These are phyloP conservation scores for Rhizoctonia solani DNA, from an alignment of 1,284 basidiomycete genomes.

Conservation along the genomic window DNA sequence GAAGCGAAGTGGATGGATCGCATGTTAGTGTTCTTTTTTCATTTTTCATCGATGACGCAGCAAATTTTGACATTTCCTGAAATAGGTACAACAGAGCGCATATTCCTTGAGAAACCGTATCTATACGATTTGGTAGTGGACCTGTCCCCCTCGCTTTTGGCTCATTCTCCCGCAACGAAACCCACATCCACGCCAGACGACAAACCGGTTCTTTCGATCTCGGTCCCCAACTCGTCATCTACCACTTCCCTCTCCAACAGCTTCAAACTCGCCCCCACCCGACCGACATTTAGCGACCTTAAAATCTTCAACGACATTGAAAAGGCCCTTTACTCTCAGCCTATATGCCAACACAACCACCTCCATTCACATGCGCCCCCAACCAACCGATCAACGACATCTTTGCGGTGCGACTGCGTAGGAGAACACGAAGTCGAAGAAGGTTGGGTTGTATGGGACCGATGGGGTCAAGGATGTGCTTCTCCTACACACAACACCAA, in stretches of 20 bases:
- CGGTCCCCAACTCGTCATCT: conserved; percentile 41
- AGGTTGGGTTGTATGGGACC: conserved; percentile 31
- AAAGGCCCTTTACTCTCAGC: conserved; percentile 44
- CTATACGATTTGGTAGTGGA: conserved; percentile 79
- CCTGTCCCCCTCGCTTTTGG: conserved; percentile 46
- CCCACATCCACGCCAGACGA: conserved; percentile 57
- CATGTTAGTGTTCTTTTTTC: conserved; percentile 54
- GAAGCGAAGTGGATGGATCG: conserved; percentile 72
- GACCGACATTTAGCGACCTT: conserved; percentile 13
- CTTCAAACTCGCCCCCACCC: conserved; percentile 16
- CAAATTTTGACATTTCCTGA: not conserved
- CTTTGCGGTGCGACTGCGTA: not conserved
- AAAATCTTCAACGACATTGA: conserved; percentile 8
- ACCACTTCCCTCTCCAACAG: not conserved
- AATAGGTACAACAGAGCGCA: conserved; percentile 72
- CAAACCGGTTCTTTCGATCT: conserved; percentile 65
- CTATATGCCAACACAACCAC: conserved; percentile 16
- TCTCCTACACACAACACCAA: conserved; percentile 2
- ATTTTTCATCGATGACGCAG: not conserved
- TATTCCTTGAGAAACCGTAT: conserved; percentile 74
- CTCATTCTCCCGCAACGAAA: conserved; percentile 40
- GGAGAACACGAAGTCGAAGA: conserved; percentile 27
- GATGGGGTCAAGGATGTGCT: conserved; percentile 22
- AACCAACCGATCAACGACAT: conserved; percentile 9
- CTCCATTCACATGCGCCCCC: not conserved